Percentiles rank a stretch among this genome's conserved stretches.
These are phyloP conservation scores for Apiospora arundinis DNA, from an alignment of 2,329 filamentous ascomycete species.

Conservation along the genomic window DNA sequence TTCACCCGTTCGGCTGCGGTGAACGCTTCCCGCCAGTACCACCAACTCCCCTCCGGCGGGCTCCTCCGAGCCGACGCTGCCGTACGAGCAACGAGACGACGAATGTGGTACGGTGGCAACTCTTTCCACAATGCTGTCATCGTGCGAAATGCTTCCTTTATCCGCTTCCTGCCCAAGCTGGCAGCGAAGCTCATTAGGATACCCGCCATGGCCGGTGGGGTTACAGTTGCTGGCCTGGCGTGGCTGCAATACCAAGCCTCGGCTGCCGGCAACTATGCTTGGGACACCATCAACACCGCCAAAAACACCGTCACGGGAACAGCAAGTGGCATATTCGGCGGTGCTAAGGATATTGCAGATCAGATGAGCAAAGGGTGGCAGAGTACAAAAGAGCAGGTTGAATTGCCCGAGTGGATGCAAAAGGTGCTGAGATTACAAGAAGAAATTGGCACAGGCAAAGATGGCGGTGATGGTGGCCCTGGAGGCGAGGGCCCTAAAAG, in stretches of 20 bases:
- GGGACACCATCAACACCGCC: conserved; percentile 77
- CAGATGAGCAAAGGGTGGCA: conserved; percentile 84
- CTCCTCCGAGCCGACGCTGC: conserved; percentile 71
- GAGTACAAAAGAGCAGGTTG: conserved; percentile 79
- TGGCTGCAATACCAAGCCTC: conserved; percentile 97
- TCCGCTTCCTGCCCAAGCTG: conserved; percentile 78
- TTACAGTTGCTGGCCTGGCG: conserved; percentile 83
- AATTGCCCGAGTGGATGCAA: conserved; percentile 78
- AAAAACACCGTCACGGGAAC: conserved; percentile 73
- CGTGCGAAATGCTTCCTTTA: conserved; percentile 69
- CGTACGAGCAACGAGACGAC: conserved; percentile 64
- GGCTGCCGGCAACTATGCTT: conserved; percentile 58
- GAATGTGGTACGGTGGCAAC: conserved; percentile 81
- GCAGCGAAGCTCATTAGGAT: conserved; percentile 88
- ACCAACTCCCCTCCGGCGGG: conserved; percentile 72
- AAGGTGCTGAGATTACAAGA: conserved; percentile 71
- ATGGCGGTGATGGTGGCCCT: conserved; percentile 52
- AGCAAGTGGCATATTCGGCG: conserved; percentile 73
- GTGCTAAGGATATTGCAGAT: conserved; percentile 75
- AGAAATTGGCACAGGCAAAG: conserved; percentile 57
- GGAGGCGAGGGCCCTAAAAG: conserved; percentile 61
- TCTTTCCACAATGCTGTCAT: conserved; percentile 81
- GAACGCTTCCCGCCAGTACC: conserved; percentile 59
- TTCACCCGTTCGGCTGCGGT: conserved; percentile 41
- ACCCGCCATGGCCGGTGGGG: conserved; percentile 89